Evolutionary conservation across 768 basidiomycete genomes (phyloP).

Genomic region (Termitomyces sp.): DNA sequence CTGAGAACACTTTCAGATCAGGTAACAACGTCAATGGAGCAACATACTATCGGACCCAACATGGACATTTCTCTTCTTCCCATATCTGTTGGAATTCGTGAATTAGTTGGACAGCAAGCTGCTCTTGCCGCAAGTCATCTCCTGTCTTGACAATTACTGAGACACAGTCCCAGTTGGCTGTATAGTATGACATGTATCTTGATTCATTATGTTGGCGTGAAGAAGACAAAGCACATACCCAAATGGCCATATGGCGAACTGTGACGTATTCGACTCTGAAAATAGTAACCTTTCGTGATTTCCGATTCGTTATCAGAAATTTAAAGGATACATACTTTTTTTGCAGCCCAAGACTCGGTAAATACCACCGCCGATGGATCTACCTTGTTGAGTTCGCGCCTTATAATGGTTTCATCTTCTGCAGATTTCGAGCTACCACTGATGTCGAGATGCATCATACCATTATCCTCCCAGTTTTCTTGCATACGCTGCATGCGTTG

Average conservation of each 20-base stretch:
- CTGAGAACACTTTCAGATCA: conserved; percentile 20
- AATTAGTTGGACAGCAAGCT: conserved; percentile 93
- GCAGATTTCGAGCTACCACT: conserved; percentile 55
- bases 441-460: conserved; percentile 53
- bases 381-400: conserved; percentile 86
- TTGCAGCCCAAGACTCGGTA: conserved; percentile 90
- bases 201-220: neutral
- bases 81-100: conserved; percentile 91
- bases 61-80: conserved; percentile 87
- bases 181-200: neutral
- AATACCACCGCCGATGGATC: conserved; percentile 97
- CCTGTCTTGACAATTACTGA: conserved; percentile 99
- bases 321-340: conserved; percentile 55
- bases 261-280: conserved; percentile 82
- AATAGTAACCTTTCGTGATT: neutral
- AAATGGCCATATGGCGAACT: conserved; percentile 95
- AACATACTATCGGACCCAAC: conserved; percentile 88
- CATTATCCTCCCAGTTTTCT: conserved; percentile 59
- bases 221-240: conserved; percentile 36
- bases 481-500: conserved; percentile 94
- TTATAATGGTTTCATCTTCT: conserved; percentile 92
- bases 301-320: neutral
- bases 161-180: conserved; percentile 82
- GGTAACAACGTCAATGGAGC: neutral
- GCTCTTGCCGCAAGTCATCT: conserved; percentile 94